phyloP scores from a whole-genome alignment of 805 yeast genomes.

The Suhomyces emberorum region DNA sequence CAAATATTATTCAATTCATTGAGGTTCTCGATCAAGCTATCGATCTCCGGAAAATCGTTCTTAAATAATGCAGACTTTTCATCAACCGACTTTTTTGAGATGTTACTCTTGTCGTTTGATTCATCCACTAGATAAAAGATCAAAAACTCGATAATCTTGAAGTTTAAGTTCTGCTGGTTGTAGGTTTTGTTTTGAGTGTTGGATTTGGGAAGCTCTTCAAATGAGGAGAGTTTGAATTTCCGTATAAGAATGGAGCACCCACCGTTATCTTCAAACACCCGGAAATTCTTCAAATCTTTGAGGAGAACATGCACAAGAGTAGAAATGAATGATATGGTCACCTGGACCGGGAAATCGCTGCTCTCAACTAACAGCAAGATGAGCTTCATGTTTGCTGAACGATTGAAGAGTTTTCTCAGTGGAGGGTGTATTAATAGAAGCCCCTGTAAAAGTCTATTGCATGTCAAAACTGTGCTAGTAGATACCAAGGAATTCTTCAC shows the following conservation, averaged over 20 bases:
- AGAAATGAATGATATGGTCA: constrained; percentile 42
- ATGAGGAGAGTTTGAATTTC: constrained; percentile 19
- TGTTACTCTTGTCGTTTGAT: constrained; percentile 18
- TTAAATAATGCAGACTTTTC: constrained; percentile 37
- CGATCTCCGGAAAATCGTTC: constrained; percentile 38
- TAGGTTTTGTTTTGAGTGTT: constrained; percentile 1
- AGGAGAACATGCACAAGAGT: constrained; percentile 58
- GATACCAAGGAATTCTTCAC: not conserved
- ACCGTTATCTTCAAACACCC: constrained; percentile 53
- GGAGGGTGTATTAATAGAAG: constrained; percentile 55
- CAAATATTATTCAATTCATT: constrained; percentile 27
- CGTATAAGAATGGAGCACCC: constrained; percentile 56
- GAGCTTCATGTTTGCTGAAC: constrained; percentile 37
- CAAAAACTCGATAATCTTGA: constrained; percentile 64
- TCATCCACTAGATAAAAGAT: constrained; percentile 70
- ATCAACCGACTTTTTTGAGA: constrained; percentile 1
- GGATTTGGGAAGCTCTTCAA: constrained; percentile 6
- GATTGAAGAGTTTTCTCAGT: constrained; percentile 48
- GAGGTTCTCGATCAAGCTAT: constrained; percentile 34
- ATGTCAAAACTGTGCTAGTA: constrained; percentile 9
- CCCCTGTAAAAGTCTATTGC: constrained; percentile 52
- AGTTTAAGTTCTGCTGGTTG: constrained; percentile 50
- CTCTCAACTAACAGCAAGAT: constrained; percentile 24
- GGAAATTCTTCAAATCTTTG: constrained; percentile 51
- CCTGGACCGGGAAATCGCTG: constrained; percentile 10